A percentile compares a stretch with the other conserved stretches of the same genome.
Conservation (phyloP, 257 asterid genomes). For the Solanum pinnatisectum region DNA sequence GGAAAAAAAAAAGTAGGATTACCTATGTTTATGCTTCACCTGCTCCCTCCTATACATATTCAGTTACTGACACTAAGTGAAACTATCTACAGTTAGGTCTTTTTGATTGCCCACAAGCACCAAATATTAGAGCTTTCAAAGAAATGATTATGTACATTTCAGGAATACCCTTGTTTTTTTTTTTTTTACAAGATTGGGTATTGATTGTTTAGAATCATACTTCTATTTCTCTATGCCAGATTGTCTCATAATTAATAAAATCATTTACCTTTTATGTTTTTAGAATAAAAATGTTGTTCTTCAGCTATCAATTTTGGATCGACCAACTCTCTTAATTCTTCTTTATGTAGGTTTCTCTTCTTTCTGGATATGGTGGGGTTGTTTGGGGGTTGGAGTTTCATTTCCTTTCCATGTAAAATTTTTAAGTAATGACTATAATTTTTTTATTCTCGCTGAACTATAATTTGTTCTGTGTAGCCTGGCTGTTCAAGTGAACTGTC, state of each 20-base stretch:
- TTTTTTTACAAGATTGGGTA: background rate
- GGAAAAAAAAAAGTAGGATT: background rate
- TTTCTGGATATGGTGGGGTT: background rate
- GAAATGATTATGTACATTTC: background rate
- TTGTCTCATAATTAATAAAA: background rate
- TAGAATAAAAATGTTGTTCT: background rate
- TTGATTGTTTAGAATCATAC: background rate
- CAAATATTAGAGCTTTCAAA: background rate
- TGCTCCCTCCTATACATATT: background rate
- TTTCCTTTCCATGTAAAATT: background rate
- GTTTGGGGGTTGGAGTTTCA: background rate
- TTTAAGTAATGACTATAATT: background rate
- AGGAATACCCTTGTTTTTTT: no score
- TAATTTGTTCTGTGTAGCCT: slow-evolving; percentile 42
- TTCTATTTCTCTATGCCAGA: background rate
- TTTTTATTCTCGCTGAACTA: background rate
- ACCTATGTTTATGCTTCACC: background rate
- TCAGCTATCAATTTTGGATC: background rate
- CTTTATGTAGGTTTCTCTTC: background rate
- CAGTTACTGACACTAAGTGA: background rate
- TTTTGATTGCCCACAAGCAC: background rate
- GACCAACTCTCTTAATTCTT: background rate
- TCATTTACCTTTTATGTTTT: background rate
- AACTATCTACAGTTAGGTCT: background rate
- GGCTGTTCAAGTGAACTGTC: slow-evolving; percentile 92